Base-by-base conservation (phyloP, 495 filamentous ascomycete genomes). In the Hyaloscypha variabilis region DNA sequence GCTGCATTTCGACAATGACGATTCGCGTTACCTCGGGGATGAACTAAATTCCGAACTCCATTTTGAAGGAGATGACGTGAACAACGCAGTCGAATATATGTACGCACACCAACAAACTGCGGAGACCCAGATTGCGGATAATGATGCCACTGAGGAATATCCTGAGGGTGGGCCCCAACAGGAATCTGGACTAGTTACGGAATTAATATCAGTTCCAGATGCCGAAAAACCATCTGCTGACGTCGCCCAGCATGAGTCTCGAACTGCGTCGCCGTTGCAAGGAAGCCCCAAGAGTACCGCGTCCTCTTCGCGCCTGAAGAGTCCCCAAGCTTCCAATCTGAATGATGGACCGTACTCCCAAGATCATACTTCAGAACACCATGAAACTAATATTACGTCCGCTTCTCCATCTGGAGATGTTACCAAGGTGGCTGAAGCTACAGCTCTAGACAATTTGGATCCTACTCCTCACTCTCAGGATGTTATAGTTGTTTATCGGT, bases 401-500 rank as follows among this genome's bases (percentile, higher is more conserved):
- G 5, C 13, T 36, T 46, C 39, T 4, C 11, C 19, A 46, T 46
- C 39, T 46, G 39, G 39, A 46, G 39, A 54, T 54, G 51, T n/a
- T 54, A 8, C 14, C 54, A 58, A 14, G 25, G 26, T 2, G 8
- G 29, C 19, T 6, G 51, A 63, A 50, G 63, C 71, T 36, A 58
- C 67, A 39, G 57, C 77, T 58, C 67, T 73, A 14, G 67, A 70
- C 30, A 29, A 58, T 8, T 51, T 61, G 31, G 11, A 63, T 24
- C 17, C 26, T 31, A 2, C n/a, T 31, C 54, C 17, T 29, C 6
- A 21, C 11, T 67, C 80, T 77, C 62, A 81, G 81, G 46, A 86
- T 49, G 67, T 79, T n/a, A 65, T 85, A 46, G 84, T 95, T 50
- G 70, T 82, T 13, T 95, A 93, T 73, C 83, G 86, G 64, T 83